Base-by-base conservation (phyloP, 805 yeast genomes). In the Starmerella kuoi region DNA sequence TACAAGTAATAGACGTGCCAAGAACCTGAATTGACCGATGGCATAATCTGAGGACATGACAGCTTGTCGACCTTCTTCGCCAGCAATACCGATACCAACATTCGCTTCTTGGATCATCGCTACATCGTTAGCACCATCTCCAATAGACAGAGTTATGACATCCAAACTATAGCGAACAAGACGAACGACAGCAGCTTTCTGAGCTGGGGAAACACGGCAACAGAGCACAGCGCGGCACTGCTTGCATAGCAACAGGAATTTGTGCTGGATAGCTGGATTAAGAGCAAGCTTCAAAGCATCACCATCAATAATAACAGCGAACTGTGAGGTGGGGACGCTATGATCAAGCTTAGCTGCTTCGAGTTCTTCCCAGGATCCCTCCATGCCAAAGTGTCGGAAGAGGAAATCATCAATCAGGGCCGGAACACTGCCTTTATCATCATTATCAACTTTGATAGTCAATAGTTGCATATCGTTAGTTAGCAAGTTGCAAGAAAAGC, bases 21-120 rank as follows among this genome's bases (percentile, higher is more conserved):
- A 61, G 60, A 68, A 82, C 47, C 85, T 61, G 65, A 81, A 81
- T 58, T 82, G 88, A 3, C 87, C 93, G 55, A 81, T 66, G 2
- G 86, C 88, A 59, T 79, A 82, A 62, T 81, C 93, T 0, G 88
- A 76, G 1, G 85, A 76, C 93, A 81, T 81, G 5, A 76, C 91
- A 2, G 93, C 93, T 55, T 80, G 88, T 36, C 93, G 62, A 42
- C 93, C 93, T 61, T 81, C 93, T 55, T 79, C 88, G 49, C 93
- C 93, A 2, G 87, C 88, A 53, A 81, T 82, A 47, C 93, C 93
- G 30, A 81, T 76, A 45, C 93, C 93, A 19, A 81, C 77, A 58
- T 82, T 77, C 4, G 93, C 88, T 24, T 82, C 79, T 56, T 82
- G 93, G 47, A 81, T 82, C 93, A 81, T 81, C 8, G 93, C 84